These are phyloP conservation scores for Alternaria angustiovoidea DNA, from an alignment of 2,329 filamentous ascomycete genomes.

Conservation along the genomic window DNA sequence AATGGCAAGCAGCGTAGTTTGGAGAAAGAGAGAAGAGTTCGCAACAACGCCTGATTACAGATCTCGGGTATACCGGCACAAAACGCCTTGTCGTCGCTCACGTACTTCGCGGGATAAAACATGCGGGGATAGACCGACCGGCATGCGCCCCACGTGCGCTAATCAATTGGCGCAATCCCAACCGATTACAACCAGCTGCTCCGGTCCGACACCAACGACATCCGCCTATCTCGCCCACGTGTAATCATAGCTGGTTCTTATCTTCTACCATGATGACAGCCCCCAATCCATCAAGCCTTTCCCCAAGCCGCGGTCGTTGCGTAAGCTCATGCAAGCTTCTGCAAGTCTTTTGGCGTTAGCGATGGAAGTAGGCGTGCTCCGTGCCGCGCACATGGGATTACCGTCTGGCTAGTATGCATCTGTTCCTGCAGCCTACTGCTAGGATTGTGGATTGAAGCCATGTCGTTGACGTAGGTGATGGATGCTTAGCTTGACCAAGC, in stretches of 20 bases:
- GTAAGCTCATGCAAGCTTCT: background rate
- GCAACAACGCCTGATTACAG: background rate
- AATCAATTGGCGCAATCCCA: conserved; percentile 1
- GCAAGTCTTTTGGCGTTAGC: conserved; percentile 2
- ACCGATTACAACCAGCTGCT: background rate
- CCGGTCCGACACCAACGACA: background rate
- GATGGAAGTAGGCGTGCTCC: background rate
- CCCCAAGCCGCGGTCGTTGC: background rate
- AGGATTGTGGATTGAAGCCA: background rate
- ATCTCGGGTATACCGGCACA: background rate
- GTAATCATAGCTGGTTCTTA: background rate
- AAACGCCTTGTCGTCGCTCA: background rate
- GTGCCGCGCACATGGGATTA: conserved; percentile 7
- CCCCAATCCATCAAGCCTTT: background rate
- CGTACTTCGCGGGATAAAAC: background rate
- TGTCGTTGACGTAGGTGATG: background rate
- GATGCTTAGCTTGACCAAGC: background rate
- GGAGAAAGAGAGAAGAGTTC: background rate
- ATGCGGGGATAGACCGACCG: background rate
- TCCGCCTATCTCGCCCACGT: background rate
- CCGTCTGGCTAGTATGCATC: conserved; percentile 3
- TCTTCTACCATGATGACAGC: background rate
- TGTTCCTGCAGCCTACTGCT: conserved; percentile 7
- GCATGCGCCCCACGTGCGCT: conserved; percentile 6
- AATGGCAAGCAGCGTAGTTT: background rate